These are phyloP conservation scores for Blastobotrys peoriensis DNA, from an alignment of 805 yeast species.

Conservation along the genomic window DNA sequence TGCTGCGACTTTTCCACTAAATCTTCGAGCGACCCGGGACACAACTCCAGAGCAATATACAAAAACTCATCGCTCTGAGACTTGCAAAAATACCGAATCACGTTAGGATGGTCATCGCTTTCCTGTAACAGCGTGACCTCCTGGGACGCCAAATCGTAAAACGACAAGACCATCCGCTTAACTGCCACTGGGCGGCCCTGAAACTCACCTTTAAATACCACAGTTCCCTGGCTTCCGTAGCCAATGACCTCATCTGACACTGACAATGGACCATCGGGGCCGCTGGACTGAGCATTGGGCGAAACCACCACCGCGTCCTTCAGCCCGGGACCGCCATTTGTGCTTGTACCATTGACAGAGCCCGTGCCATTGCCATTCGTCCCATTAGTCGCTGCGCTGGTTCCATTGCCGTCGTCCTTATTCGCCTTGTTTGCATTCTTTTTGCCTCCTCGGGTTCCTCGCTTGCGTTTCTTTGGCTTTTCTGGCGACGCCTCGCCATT, in stretches of 20 bases:
- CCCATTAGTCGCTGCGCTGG: background rate
- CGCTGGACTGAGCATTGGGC: conserved; percentile 6
- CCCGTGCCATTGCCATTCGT: too few relatives aligned
- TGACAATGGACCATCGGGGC: conserved; percentile 19
- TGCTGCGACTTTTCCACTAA: conserved; percentile 45
- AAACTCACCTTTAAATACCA: conserved; percentile 83
- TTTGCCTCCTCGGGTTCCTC: conserved; percentile 84
- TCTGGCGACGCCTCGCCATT: background rate
- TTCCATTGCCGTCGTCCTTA: conserved; percentile 6
- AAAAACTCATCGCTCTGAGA: conserved; percentile 81
- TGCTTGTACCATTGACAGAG: too few relatives aligned
- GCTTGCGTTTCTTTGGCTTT: conserved; percentile 47
- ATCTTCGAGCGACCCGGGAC: conserved; percentile 85
- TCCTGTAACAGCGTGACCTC: conserved; percentile 85
- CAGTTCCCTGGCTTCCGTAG: conserved; percentile 95
- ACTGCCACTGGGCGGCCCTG: conserved; percentile 95
- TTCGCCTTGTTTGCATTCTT: conserved; percentile 19
- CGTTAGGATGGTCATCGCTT: conserved; percentile 96
- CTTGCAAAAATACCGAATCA: conserved; percentile 88
- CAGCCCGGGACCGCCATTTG: too few relatives aligned
- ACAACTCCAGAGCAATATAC: conserved; percentile 88
- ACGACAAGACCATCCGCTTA: conserved; percentile 86
- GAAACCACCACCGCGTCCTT: conserved; percentile 8
- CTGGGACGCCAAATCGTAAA: conserved; percentile 88
- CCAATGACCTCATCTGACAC: conserved; percentile 79